These are phyloP conservation scores for Dorcoceras hygrometricum DNA, from an alignment of 257 asterid genomes.

Conservation along the genomic window DNA sequence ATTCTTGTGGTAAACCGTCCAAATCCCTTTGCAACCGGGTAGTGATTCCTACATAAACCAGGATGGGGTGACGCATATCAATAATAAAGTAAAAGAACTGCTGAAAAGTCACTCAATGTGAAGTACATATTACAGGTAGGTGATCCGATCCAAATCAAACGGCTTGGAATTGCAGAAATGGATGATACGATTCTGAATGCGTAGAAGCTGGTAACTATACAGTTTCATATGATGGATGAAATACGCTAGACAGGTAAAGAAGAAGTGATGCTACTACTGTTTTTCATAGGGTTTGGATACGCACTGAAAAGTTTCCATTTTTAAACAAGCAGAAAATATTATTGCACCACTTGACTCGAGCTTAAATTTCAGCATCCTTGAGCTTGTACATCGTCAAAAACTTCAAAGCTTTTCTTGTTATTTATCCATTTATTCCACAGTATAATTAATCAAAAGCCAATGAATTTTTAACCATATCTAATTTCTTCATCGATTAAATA, in stretches of 20 bases:
- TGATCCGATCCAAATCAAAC: constrained; percentile 6
- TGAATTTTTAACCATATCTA: background rate
- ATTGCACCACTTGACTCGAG: background rate
- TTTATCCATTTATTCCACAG: too few species aligned
- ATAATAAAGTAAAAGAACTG: constrained; percentile 12
- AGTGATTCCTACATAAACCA: constrained; percentile 65
- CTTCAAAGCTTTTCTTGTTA: background rate
- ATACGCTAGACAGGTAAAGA: constrained; percentile 3
- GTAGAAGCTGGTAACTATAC: constrained; percentile 6
- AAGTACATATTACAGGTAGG: constrained; percentile 9
- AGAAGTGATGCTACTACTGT: background rate
- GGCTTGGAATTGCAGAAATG: constrained; percentile 10
- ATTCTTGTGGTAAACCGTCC: constrained; percentile 98
- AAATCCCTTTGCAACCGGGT: constrained; percentile 96
- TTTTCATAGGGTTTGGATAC: background rate
- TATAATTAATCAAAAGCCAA: too few species aligned
- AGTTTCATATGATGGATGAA: background rate
- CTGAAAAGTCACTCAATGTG: constrained; percentile 5
- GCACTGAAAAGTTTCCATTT: background rate
- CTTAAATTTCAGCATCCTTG: background rate
- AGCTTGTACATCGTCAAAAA: background rate
- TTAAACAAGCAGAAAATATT: background rate
- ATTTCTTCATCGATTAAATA: too few species aligned
- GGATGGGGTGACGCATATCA: constrained; percentile 20
- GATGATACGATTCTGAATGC: constrained; percentile 2